Conservation (phyloP, 2,329 filamentous ascomycete genomes). For the Talaromyces marneffei region DNA sequence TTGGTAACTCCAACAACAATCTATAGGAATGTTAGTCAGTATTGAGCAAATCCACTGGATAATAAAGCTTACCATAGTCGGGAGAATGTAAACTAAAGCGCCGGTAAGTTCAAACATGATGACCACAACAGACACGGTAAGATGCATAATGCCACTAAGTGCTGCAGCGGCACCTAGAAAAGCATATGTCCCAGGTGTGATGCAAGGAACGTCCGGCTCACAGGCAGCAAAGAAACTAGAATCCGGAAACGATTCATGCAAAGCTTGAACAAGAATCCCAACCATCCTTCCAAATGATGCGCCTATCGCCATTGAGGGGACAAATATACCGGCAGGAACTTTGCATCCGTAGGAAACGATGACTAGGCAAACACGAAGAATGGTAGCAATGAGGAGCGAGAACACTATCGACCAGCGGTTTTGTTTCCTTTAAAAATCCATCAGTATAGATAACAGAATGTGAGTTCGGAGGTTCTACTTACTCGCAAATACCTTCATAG, state of each 20-base stretch:
- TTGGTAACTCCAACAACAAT: constrained; percentile 97
- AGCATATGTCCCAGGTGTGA: constrained; percentile 94
- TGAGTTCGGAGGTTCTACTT: constrained; percentile 21
- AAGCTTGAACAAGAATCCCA: constrained; percentile 86
- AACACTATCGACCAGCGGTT: constrained; percentile 72
- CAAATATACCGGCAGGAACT: constrained; percentile 95
- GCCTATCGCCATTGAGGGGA: constrained; percentile 95
- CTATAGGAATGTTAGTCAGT: constrained; percentile 28
- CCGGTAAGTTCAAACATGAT: constrained; percentile 99
- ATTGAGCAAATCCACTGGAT: background rate
- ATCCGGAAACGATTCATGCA: constrained; percentile 76
- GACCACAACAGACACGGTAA: constrained; percentile 92
- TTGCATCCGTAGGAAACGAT: constrained; percentile 97
- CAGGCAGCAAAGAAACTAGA: constrained; percentile 85
- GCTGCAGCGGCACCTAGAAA: constrained; percentile 90
- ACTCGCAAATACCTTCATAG: constrained; percentile 85
- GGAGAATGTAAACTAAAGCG: constrained; percentile 93
- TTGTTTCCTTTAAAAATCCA: constrained; percentile 41
- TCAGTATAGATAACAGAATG: constrained; percentile 10
- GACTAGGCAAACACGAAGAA: constrained; percentile 75
- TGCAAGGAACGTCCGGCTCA: constrained; percentile 85
- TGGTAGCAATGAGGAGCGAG: constrained; percentile 71
- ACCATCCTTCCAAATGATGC: constrained; percentile 89
- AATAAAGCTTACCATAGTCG: constrained; percentile 65
- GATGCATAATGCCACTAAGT: constrained; percentile 94